Base-by-base conservation (phyloP, 768 basidiomycete genomes). In the Phaeotremella fagi region DNA sequence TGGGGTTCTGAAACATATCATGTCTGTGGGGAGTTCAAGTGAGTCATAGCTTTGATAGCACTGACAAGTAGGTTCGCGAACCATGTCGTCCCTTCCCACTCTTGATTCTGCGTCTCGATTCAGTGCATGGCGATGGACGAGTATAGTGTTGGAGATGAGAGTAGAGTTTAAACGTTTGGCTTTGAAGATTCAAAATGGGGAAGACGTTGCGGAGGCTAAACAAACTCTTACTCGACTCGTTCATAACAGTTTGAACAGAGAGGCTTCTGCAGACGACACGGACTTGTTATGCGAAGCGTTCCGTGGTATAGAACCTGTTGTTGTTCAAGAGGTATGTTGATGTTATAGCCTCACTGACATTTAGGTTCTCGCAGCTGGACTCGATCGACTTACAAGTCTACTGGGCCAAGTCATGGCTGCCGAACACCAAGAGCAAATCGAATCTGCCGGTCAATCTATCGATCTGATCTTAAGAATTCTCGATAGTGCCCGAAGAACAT, bases 131-230 rank as follows among this genome's bases (percentile, higher is more conserved):
- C 54, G 60, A 37, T 72, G 68, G 68, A 72, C 68, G 3, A 41
- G 68, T 4, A 63, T 69, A 11, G 70, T 72, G 3, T 56, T 72
- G 3, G 65, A 64, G 38, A 67, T 72, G 60, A 55, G 70, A 24
- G 63, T 69, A 15, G 68, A 69, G 42, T 68, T 72, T 60, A 72
- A 72, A 38, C 58, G 65, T 4, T 52, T 72, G 2, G 63, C 60
- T 3, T 49, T 55, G 29, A 41, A 61, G 18, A 63, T 69, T 35
- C 56, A 45, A 16, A 59, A 52, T 20, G 52, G 37, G 14, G 58
- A 60, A 12, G 55, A 70, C n/a, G 55, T 57, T 3, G 45, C 20
- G 12, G 63, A 57, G 9, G 59, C 70, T 1, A 51, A 59, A 25
- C 50, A 64, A 24, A 60, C 63, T 0, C 37, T 72, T 4, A 51